A percentile compares a stretch with the other conserved stretches of the same genome.
These are phyloP conservation scores for Suillus luteus DNA, from an alignment of 768 basidiomycete genomes.

Conservation along the genomic window DNA sequence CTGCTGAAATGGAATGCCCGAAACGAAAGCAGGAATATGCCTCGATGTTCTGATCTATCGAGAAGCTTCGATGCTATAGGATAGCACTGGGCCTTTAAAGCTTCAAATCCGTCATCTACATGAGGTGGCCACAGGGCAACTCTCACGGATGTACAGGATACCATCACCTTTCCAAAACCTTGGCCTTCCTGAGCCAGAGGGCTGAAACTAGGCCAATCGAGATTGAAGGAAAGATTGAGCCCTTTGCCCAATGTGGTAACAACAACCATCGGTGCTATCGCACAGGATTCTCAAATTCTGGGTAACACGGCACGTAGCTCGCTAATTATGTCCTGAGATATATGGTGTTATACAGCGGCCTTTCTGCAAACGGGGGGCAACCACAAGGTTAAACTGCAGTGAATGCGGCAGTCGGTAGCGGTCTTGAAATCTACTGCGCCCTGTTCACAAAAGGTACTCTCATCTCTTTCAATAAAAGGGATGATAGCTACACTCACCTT, in stretches of 20 bases:
- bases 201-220: constrained; percentile 7
- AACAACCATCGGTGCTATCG: constrained; percentile 3
- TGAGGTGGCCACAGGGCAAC: background rate
- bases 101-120: constrained; percentile 1
- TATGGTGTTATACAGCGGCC: background rate
- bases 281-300: constrained; percentile 1
- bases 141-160: constrained; percentile 5
- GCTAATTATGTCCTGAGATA: background rate
- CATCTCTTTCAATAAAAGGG: background rate
- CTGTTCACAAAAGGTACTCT: background rate
- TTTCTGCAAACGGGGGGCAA: background rate
- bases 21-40: background rate
- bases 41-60: constrained; percentile 5
- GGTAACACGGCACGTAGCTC: background rate
- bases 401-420: background rate
- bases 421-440: background rate
- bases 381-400: background rate
- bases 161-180: background rate
- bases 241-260: constrained; percentile 1
- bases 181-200: background rate
- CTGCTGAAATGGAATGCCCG: constrained; percentile 2
- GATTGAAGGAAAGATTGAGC: background rate
- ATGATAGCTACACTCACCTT: background rate
- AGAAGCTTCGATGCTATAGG: constrained; percentile 1
- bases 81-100: background rate